phyloP scores from a whole-genome alignment of 2,329 filamentous ascomycete species.

The Cryoendolithus antarcticus region DNA sequence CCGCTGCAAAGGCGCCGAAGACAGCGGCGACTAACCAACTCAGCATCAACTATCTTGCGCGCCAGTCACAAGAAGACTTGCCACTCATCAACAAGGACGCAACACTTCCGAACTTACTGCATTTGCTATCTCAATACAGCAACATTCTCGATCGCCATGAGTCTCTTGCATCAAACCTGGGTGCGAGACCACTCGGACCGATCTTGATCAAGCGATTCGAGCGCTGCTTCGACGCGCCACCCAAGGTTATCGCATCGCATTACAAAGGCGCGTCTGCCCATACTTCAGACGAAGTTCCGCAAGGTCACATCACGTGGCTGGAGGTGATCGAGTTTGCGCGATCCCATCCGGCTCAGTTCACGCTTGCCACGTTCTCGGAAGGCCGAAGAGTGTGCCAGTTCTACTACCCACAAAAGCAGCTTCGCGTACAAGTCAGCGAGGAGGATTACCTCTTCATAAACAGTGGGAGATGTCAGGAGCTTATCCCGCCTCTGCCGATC shows the following conservation, averaged over 20 bases:
- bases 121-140: slow-evolving; percentile 68
- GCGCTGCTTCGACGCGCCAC: slow-evolving; percentile 70
- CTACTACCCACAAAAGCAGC: slow-evolving; percentile 55
- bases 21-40: slow-evolving; percentile 42
- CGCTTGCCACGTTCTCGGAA: slow-evolving; percentile 55
- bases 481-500: slow-evolving; percentile 69
- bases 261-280: slow-evolving; percentile 29
- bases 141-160: slow-evolving; percentile 75
- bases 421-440: slow-evolving; percentile 72
- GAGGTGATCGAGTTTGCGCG: slow-evolving; percentile 78
- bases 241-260: slow-evolving; percentile 52
- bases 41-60: slow-evolving; percentile 56
- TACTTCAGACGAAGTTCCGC: slow-evolving; percentile 24
- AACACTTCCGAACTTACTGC: slow-evolving; percentile 60
- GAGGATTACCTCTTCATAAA: slow-evolving; percentile 78
- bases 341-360: slow-evolving; percentile 66
- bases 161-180: slow-evolving; percentile 73
- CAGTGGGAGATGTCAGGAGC: slow-evolving; percentile 69
- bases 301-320: slow-evolving; percentile 54
- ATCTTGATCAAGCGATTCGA: slow-evolving; percentile 79
- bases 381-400: slow-evolving; percentile 68
- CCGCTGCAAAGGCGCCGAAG: slow-evolving; percentile 40
- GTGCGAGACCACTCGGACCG: slow-evolving; percentile 69
- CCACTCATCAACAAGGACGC: slow-evolving; percentile 53
- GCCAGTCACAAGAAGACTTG: slow-evolving; percentile 49